phyloP scores from a whole-genome alignment of 1,284 basidiomycete genomes.

The Testicularia cyperi region DNA sequence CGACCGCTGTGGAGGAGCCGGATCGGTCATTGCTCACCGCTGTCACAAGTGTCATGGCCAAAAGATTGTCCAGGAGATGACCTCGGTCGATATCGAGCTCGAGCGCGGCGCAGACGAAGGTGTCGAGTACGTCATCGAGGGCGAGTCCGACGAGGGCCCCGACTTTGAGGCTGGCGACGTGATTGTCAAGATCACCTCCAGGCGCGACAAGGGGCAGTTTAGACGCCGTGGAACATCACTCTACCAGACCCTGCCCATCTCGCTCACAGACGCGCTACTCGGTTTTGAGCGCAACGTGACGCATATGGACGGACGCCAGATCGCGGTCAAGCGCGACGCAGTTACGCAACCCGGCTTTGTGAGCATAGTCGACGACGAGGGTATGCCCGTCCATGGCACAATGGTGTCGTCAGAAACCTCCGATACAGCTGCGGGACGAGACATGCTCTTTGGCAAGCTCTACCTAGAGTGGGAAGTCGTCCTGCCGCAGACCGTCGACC shows the following conservation, averaged over 20 bases:
- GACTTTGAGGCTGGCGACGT: constrained; percentile 57
- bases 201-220: constrained; percentile 41
- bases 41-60: constrained; percentile 50
- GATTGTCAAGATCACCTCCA: constrained; percentile 43
- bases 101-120: constrained; percentile 52
- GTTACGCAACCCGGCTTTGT: constrained; percentile 56
- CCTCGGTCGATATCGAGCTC: constrained; percentile 53
- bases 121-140: constrained; percentile 49
- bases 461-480: constrained; percentile 55
- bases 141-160: constrained; percentile 53
- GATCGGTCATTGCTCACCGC: constrained; percentile 45
- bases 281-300: constrained; percentile 51
- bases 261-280: constrained; percentile 54
- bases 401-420: constrained; percentile 18
- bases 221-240: constrained; percentile 47
- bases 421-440: constrained; percentile 22
- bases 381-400: constrained; percentile 50
- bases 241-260: constrained; percentile 49
- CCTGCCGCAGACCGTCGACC: constrained; percentile 43
- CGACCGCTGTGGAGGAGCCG: constrained; percentile 49
- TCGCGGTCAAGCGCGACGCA: constrained; percentile 37
- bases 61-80: constrained; percentile 47
- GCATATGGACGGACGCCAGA: constrained; percentile 52
- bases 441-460: constrained; percentile 46
- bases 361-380: constrained; percentile 42